Evolutionary conservation across 2,329 filamentous ascomycete genomes (phyloP), one percentile per base, ranked within the genome.

Genomic region (Colletotrichum sansevieriae): DNA sequence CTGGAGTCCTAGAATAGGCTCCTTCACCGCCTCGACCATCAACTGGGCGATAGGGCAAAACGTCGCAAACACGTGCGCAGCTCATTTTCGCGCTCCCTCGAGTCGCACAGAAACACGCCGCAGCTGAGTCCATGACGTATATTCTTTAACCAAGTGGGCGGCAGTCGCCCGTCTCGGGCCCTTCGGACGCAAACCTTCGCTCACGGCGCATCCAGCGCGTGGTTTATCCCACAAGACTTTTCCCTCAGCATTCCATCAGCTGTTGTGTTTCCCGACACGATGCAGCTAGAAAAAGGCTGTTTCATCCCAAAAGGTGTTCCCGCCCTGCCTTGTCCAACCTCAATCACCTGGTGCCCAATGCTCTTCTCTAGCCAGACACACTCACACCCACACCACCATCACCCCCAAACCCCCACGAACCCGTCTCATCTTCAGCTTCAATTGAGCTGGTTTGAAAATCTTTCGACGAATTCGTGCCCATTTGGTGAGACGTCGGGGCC

Each of bases 361-460:
- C 22, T 29, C 35, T 15, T 39, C 43, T 9, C n/a, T 59, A 15
- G 11, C 39, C 58, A 18, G 33, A 51, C 33, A 25, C 58, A 18
- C 44, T 61, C 33, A 35, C 13, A 10, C 49, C 3, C 1, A 7
- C 29, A 29, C 29, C 29, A 29, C 29, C 29, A 29, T 7, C 29
- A 29, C 29, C 7, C 8, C 29, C 8, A 9, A 29, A n/a, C 18
- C 20, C 35, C 59, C 20, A 15, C 57, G 15, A 12, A 22, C 37
- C 47, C 60, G 60, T 68, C 65, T 68, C 60, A 68, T 68, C 65
- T 65, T 64, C 54, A 63, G 52, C 29, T 62, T 54, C 60, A 58
- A 44, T 39, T 35, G 37, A 41, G 39, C 59, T 39, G 20, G 6
- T 22, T 52, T 52, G 44, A 49, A 29, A 29, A 29, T 4, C 7